Percentiles rank a stretch among this genome's conserved stretches.
Evolutionary conservation across 768 basidiomycete species (phyloP).

Genomic region (Collybia nuda): DNA sequence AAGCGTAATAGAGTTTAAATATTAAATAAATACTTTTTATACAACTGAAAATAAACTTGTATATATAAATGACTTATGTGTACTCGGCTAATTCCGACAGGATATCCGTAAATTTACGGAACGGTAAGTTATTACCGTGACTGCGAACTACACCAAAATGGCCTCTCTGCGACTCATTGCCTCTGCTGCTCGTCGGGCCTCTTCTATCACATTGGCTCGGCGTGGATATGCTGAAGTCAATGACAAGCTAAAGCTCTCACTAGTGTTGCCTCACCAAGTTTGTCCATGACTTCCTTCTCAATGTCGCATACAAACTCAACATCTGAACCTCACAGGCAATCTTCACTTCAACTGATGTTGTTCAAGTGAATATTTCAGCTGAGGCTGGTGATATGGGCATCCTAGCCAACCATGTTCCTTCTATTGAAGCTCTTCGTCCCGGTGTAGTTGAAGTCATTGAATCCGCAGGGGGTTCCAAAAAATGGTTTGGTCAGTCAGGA

Average conservation of each 20-base stretch:
- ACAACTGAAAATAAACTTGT: too few relatives aligned
- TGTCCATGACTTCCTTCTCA: conserved; percentile 13
- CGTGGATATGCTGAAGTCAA: conserved; percentile 92
- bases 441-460: conserved; percentile 96
- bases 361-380: conserved; percentile 94
- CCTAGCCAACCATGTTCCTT: conserved; percentile 96
- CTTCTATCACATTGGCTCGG: conserved; percentile 49
- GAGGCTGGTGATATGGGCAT: conserved; percentile 99
- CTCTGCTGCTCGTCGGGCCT: conserved; percentile 60
- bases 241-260: conserved; percentile 89
- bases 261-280: conserved; percentile 96
- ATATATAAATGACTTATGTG: too few relatives aligned
- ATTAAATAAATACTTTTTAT: background rate
- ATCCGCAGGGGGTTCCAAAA: conserved; percentile 73
- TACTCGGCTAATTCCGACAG: conserved; percentile 18
- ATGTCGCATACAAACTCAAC: conserved; percentile 1
- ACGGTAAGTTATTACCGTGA: conserved; percentile 23
- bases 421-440: conserved; percentile 93
- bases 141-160: conserved; percentile 52
- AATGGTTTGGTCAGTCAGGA: conserved; percentile 87
- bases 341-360: conserved; percentile 87
- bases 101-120: conserved; percentile 44
- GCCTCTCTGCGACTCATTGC: conserved; percentile 73
- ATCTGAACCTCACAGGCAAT: conserved; percentile 59
- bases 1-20: background rate